Base-by-base conservation (phyloP, 1,284 basidiomycete genomes). In the Meira nashicola region DNA sequence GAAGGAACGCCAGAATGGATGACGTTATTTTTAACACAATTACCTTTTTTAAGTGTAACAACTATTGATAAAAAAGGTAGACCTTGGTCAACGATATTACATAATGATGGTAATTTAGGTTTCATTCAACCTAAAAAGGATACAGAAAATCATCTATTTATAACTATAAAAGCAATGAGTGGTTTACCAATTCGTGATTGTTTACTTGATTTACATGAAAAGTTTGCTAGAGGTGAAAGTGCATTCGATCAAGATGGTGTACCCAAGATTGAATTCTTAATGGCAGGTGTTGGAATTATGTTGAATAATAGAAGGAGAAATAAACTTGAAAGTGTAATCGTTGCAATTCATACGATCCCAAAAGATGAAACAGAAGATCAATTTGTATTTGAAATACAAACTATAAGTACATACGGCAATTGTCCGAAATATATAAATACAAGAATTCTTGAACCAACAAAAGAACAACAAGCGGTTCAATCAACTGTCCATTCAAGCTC, bases 271-370 rank as follows among this genome's bases (percentile, higher is more conserved):
- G 38, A 33, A 33, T 37, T 58, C 14, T 50, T 54, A 17, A 17
- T 41, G 8, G 56, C 60, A 5, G 50, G 19, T 1, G 60, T 62
- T 1, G 60, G 60, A 3, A 55, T 62, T 5, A 54, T 62, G 57
- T 56, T 62, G 9, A 21, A 59, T 25, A 62, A 62, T 37, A 55
- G 60, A 9, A 15, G 60, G 12, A 33, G 60, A 19, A 62, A 62
- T 44, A 62, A 62, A 51, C 21, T 58, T 15, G 57, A 58, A 28
- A 49, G 60, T 28, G 39, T 48, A n/a, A 39, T 58, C 19, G 15
- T 25, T 12, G 49, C 39, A 7, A 10, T 48, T n/a, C 39, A 53
- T 37, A 40, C 15, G 7, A 12, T 46, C 6, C 50, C 50, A 19
- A 19, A 37, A 15, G 38, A 41, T 12, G 57, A 39, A 15, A 17